Conservation (phyloP, 2,329 filamentous ascomycete genomes). For the Cladosporium sp. region DNA sequence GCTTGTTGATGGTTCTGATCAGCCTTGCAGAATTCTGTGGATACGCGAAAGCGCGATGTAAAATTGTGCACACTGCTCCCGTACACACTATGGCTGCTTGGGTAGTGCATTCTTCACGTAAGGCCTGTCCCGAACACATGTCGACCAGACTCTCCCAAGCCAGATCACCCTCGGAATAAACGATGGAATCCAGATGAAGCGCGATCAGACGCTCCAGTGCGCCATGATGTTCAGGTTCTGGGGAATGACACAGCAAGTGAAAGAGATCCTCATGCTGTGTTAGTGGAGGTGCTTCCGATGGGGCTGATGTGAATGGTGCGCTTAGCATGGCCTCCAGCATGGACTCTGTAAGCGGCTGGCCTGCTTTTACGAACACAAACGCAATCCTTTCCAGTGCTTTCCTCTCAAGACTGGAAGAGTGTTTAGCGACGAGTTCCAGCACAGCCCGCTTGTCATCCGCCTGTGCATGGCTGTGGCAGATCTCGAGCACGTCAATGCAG, state of each 20-base stretch:
- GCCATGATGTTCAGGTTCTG: conserved; percentile 3
- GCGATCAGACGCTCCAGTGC: conserved; percentile 3
- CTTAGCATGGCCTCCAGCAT: conserved; percentile 23
- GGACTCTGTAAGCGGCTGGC: conserved; percentile 24
- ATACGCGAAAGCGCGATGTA: conserved; percentile 15
- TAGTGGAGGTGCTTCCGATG: conserved; percentile 8
- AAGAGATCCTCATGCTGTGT: conserved; percentile 15
- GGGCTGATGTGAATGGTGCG: conserved; percentile 4
- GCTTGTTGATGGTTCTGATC: conserved; percentile 14
- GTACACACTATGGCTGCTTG: conserved; percentile 12
- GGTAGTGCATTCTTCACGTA: conserved; percentile 1
- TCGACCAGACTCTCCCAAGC: conserved; percentile 16
- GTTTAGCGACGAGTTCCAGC: conserved; percentile 3
- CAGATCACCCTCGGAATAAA: conserved; percentile 14
- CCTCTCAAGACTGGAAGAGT: conserved; percentile 23
- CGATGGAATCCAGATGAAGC: conserved; percentile 10
- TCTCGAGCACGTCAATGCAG: conserved; percentile 64
- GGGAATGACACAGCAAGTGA: neutral
- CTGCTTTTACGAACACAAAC: conserved; percentile 27
- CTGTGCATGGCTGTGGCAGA: conserved; percentile 55
- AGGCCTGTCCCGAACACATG: conserved; percentile 10
- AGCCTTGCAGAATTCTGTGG: conserved; percentile 12
- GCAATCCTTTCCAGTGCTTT: conserved; percentile 26
- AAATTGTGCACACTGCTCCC: conserved; percentile 9
- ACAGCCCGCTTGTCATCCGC: conserved; percentile 2